Evolutionary conservation across 2,329 filamentous ascomycete genomes (phyloP).

Genomic region (Aspergillus texensis): DNA sequence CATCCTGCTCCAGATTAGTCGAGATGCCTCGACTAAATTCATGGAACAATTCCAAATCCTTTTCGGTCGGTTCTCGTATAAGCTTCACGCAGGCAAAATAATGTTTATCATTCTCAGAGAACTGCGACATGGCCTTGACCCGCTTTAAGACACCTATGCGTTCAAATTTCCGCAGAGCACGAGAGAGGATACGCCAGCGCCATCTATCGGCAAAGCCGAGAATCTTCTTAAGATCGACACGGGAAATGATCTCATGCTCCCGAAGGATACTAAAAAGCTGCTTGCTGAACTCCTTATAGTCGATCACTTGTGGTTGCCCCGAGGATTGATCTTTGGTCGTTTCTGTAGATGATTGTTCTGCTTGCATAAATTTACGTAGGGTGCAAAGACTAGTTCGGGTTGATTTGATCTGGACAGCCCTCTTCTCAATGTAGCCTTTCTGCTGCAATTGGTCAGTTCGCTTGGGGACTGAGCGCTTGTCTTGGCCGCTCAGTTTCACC

Average conservation of each 20-base stretch:
- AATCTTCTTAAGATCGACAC: conserved; percentile 54
- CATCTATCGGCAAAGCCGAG: conserved; percentile 45
- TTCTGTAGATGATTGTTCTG: conserved; percentile 16
- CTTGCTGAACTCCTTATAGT: conserved; percentile 54
- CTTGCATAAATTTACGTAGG: conserved; percentile 52
- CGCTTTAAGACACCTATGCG: conserved; percentile 49
- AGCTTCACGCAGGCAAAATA: conserved; percentile 49
- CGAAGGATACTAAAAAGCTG: conserved; percentile 54
- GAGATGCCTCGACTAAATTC: conserved; percentile 36
- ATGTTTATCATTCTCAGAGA: conserved; percentile 35
- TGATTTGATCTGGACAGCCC: conserved; percentile 50
- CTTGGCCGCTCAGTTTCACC: conserved; percentile 59
- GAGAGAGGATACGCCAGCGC: conserved; percentile 45
- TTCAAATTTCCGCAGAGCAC: conserved; percentile 49
- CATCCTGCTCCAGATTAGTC: conserved; percentile 30
- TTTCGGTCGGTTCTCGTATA: conserved; percentile 43
- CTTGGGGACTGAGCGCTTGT: conserved; percentile 66
- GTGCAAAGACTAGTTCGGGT: conserved; percentile 60
- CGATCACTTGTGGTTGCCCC: conserved; percentile 40
- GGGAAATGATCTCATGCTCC: conserved; percentile 54
- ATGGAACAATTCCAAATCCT: conserved; percentile 44
- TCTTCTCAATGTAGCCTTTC: conserved; percentile 66
- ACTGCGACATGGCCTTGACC: conserved; percentile 47
- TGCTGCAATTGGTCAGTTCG: conserved; percentile 59
- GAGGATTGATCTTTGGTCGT: conserved; percentile 18